Evolutionary conservation across 768 basidiomycete species (phyloP).

Genomic region (Favolaschia claudopus): DNA sequence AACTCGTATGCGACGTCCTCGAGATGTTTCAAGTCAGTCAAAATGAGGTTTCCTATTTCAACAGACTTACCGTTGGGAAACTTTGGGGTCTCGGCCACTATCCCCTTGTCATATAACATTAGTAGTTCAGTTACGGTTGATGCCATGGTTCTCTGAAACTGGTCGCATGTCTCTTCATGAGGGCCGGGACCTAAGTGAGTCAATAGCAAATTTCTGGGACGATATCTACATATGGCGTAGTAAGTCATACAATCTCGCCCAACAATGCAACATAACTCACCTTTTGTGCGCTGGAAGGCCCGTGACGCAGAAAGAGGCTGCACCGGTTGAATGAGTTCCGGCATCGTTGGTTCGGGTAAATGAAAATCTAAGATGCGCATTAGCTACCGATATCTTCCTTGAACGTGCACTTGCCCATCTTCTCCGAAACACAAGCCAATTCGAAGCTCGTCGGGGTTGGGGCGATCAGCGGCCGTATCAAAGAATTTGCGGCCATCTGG

Average conservation of each 20-base stretch:
- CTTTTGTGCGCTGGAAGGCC: neutral
- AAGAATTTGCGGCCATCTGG: slow-evolving; percentile 1
- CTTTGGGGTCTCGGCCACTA: neutral
- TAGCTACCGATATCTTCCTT: neutral
- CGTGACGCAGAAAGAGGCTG: neutral
- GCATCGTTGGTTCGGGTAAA: neutral
- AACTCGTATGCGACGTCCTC: neutral
- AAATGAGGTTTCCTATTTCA: too few relatives aligned
- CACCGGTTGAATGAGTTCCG: neutral
- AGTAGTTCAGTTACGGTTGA: neutral
- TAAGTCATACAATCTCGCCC: neutral
- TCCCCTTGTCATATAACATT: neutral
- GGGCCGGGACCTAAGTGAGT: neutral
- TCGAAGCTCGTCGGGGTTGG: neutral
- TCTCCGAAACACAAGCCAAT: slow-evolving; percentile 1
- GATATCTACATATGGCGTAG: neutral
- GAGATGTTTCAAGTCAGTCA: too few relatives aligned
- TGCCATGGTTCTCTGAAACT: neutral
- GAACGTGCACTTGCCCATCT: neutral
- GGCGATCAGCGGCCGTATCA: neutral
- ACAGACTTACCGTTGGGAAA: neutral
- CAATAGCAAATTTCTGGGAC: neutral
- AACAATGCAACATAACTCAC: neutral
- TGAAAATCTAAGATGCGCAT: neutral
- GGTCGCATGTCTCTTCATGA: neutral